phyloP scores from a whole-genome alignment of 345 rosid species.

The Arabis alpina region DNA sequence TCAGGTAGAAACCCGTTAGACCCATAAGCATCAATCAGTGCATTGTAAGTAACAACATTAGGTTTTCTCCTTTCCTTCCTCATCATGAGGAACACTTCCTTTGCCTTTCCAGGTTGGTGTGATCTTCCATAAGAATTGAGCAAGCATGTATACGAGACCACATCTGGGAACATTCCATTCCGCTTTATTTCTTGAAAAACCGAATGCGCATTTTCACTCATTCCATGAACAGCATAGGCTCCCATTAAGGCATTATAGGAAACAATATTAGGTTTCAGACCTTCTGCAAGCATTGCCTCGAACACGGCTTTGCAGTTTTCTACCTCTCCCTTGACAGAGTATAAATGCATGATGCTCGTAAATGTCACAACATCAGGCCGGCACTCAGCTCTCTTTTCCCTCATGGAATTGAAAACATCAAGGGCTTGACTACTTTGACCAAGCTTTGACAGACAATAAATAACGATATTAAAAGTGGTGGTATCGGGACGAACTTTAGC shows the following conservation, averaged over 20 bases:
- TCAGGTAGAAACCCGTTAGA: slow-evolving; percentile 76
- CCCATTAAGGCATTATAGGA: slow-evolving; percentile 78
- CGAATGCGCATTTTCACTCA: slow-evolving; percentile 75
- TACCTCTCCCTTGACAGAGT: slow-evolving; percentile 73
- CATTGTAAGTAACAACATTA: slow-evolving; percentile 77
- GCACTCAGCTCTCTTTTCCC: slow-evolving; percentile 71
- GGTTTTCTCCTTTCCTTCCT: slow-evolving; percentile 71
- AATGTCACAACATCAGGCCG: slow-evolving; percentile 80
- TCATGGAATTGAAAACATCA: slow-evolving; percentile 79
- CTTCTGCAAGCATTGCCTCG: slow-evolving; percentile 80
- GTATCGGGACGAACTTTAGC: slow-evolving; percentile 82
- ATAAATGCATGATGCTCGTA: slow-evolving; percentile 76
- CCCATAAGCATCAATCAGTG: slow-evolving; percentile 90
- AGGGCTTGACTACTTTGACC: slow-evolving; percentile 73
- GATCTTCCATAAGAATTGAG: slow-evolving; percentile 94
- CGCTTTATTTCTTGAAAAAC: slow-evolving; percentile 70
- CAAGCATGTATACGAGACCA: slow-evolving; percentile 79
- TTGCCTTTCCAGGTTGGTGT: slow-evolving; percentile 71
- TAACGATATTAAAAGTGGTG: slow-evolving; percentile 81
- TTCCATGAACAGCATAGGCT: slow-evolving; percentile 86
- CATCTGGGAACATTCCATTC: slow-evolving; percentile 72
- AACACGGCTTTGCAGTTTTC: slow-evolving; percentile 78
- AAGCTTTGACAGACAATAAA: slow-evolving; percentile 76
- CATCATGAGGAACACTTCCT: slow-evolving; percentile 74
- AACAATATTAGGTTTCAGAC: slow-evolving; percentile 77